Percentiles rank a stretch among this genome's conserved stretches.
These are phyloP conservation scores for Amaranthus hypochondriacus DNA, from an alignment of 148 eudicot genomes.

Conservation along the genomic window DNA sequence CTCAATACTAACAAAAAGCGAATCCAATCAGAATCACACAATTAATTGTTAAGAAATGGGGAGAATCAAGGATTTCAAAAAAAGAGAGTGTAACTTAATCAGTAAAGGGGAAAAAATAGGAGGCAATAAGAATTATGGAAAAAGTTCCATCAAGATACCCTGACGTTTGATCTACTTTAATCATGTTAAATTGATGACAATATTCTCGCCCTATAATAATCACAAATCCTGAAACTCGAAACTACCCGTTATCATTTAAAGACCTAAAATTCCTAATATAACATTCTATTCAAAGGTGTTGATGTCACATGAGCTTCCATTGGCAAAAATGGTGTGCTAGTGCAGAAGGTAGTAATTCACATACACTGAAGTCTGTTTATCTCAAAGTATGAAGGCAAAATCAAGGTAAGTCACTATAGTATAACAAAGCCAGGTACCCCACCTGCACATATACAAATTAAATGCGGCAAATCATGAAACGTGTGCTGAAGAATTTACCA, in stretches of 20 bases:
- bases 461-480: background rate
- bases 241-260: too few relatives aligned
- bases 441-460: background rate
- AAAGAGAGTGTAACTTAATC: background rate
- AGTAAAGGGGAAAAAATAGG: background rate
- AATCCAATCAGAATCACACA: conserved; percentile 1
- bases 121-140: background rate
- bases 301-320: background rate
- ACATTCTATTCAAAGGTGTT: background rate
- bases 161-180: background rate
- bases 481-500: conserved; percentile 47
- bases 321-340: background rate
- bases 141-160: background rate
- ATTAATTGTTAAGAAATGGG: background rate
- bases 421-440: background rate
- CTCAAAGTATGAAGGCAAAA: background rate
- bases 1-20: conserved; percentile 53
- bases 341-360: background rate
- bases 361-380: background rate
- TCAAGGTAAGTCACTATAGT: background rate
- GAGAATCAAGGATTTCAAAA: background rate
- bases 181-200: background rate
- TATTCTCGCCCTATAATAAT: background rate
- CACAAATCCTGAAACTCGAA: too few relatives aligned
- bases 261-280: too few relatives aligned